Base-by-base conservation (phyloP, 805 yeast genomes). In the Cyberlindnera petersonii region DNA sequence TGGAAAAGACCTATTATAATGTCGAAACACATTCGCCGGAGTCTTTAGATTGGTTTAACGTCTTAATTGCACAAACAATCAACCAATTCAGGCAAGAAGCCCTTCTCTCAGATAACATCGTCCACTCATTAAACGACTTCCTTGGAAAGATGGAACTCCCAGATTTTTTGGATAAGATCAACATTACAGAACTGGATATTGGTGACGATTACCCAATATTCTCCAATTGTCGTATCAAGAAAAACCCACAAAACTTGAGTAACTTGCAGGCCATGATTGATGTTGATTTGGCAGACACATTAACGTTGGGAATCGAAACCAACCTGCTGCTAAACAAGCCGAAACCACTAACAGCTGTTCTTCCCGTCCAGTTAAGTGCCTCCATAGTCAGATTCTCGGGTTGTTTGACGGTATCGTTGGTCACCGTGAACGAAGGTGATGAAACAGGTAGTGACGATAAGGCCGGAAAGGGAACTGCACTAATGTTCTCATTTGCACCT, bases 161-260 rank as follows among this genome's bases (percentile, higher is more conserved):
- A 1, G 89, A 82, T 39, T 91, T 81, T 59, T 60, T 93, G 34
- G 96, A 82, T 56, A 72, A 75, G 18, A 79, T 93, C 28, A 74
- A 74, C 44, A 77, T 93, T 33, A 84, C 89, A 1, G 97, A 91
- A 53, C 78, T 93, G 19, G 91, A 88, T 52, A 81, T 93, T 41
- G 98, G 98, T 24, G 86, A 87, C 57, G 97, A 89, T 60, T 93
- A 82, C 58, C 98, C 98, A 4, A 86, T 93, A 36, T 86, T 93
- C 58, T 85, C 95, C 40, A 93, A 93, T 56, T 93, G 98, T 61
- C 72, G 95, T 35, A 85, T 93, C 26, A 71, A 71, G 46, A 79
- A 77, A 44, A 72, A 75, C 39, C 72, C 73, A 17, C 66, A 66
- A 2, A 68, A 74, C 16, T 55, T 62, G 17, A 68, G 68, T 26